Percentiles rank a stretch among this genome's conserved stretches.
Conservation (phyloP, 1,284 basidiomycete species). For the Puccinia coronata region DNA sequence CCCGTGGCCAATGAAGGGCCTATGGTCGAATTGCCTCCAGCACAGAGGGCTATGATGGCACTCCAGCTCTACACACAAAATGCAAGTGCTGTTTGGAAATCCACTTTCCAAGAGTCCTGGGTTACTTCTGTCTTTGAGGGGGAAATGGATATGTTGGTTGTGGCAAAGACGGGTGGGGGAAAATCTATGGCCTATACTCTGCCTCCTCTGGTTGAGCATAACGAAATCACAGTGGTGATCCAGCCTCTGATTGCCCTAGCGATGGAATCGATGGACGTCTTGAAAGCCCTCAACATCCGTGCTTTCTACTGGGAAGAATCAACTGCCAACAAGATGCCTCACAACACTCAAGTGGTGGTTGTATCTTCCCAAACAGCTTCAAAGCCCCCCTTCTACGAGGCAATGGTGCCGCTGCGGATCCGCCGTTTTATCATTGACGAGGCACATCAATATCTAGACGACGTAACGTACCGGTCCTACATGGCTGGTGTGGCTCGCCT, state of each 20-base stretch:
- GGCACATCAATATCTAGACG: conserved; percentile 1
- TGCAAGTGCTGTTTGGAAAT: background rate
- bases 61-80: background rate
- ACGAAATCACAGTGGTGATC: background rate
- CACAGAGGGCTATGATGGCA: background rate
- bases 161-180: background rate
- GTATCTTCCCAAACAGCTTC: background rate
- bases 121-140: background rate
- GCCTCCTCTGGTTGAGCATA: conserved; percentile 1
- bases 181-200: conserved; percentile 10
- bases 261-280: background rate
- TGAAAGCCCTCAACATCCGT: background rate
- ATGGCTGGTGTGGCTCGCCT: background rate
- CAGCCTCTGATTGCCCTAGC: background rate
- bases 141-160: background rate
- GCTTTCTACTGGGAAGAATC: background rate
- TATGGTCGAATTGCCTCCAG: too few species aligned
- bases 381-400: background rate
- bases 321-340: background rate
- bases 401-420: background rate
- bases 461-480: background rate
- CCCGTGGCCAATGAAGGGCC: background rate
- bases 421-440: conserved; percentile 1
- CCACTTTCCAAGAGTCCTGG: background rate
- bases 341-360: background rate